phyloP scores from a whole-genome alignment of 75 land plant species.

The Chamaecyparis obtusa region DNA sequence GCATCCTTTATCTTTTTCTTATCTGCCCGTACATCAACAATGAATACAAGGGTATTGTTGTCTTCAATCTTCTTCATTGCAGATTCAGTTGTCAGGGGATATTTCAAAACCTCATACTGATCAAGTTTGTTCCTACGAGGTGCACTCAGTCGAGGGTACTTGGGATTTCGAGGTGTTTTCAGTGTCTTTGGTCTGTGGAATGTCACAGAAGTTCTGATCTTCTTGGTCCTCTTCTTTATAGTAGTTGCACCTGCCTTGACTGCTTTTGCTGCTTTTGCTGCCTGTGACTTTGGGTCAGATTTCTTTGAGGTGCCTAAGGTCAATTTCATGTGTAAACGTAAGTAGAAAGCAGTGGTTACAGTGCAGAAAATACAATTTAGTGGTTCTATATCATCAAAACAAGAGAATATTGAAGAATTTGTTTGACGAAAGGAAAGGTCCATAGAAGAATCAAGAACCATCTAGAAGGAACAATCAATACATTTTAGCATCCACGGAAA shows the following conservation, averaged over 20 bases:
- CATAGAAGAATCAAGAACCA: neutral
- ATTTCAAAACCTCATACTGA: constrained; percentile 55
- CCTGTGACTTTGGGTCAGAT: constrained; percentile 31
- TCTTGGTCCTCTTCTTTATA: constrained; percentile 16
- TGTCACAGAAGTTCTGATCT: constrained; percentile 4
- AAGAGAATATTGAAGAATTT: neutral
- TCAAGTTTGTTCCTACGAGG: constrained; percentile 49
- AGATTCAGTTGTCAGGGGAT: constrained; percentile 52
- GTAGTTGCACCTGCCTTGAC: constrained; percentile 26
- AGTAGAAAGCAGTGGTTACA: neutral
- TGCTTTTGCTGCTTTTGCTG: constrained; percentile 49
- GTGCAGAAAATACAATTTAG: neutral
- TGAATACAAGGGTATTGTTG: constrained; percentile 57
- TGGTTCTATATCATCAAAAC: neutral
- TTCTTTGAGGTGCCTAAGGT: constrained; percentile 15
- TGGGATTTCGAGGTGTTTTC: constrained; percentile 34
- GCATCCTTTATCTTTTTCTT: constrained; percentile 57
- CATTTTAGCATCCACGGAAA: neutral
- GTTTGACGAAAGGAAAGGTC: neutral
- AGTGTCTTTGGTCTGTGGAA: constrained; percentile 55
- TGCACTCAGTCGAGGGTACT: constrained; percentile 46
- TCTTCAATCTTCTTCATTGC: constrained; percentile 67
- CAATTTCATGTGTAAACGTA: neutral
- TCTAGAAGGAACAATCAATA: neutral
- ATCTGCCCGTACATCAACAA: constrained; percentile 56